These are phyloP conservation scores for Dictyostelium capitatum DNA, from an alignment of 78 protist genomes.

Conservation along the genomic window DNA sequence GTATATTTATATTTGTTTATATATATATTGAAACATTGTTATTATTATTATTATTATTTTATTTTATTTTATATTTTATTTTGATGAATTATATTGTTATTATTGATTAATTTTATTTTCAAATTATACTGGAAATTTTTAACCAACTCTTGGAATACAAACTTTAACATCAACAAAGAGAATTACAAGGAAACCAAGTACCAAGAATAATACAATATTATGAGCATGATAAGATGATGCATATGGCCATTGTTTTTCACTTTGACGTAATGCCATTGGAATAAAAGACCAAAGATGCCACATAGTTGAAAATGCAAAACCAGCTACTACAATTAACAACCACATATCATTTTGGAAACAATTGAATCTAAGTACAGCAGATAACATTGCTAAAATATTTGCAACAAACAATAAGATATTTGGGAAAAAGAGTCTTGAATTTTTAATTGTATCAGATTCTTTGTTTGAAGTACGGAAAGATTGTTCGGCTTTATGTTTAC, in stretches of 20 bases:
- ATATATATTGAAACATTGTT: too few species aligned
- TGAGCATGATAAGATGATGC: constrained; percentile 82
- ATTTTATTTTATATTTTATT: too few species aligned
- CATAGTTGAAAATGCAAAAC: constrained; percentile 72
- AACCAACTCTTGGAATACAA: constrained; percentile 80
- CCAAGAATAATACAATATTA: constrained; percentile 59
- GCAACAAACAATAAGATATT: constrained; percentile 37
- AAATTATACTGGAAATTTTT: too few species aligned
- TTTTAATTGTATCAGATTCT: constrained; percentile 79
- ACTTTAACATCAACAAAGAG: constrained; percentile 76
- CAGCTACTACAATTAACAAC: constrained; percentile 68
- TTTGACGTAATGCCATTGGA: constrained; percentile 81
- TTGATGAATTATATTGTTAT: background rate
- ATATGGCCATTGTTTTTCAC: constrained; percentile 83
- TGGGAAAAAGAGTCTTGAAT: constrained; percentile 75
- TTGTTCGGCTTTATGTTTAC: constrained; percentile 72
- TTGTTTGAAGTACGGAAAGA: constrained; percentile 83
- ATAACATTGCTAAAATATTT: constrained; percentile 58
- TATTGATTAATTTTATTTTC: background rate
- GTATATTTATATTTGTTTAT: too few species aligned
- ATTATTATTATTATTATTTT: too few species aligned
- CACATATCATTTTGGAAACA: constrained; percentile 84
- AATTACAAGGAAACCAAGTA: constrained; percentile 75
- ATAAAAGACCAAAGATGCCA: constrained; percentile 84
- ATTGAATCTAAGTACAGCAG: constrained; percentile 70